Evolutionary conservation across 2,329 filamentous ascomycete species (phyloP), one percentile per base, ranked within the genome.

Genomic region (Beauveria sp.): DNA sequence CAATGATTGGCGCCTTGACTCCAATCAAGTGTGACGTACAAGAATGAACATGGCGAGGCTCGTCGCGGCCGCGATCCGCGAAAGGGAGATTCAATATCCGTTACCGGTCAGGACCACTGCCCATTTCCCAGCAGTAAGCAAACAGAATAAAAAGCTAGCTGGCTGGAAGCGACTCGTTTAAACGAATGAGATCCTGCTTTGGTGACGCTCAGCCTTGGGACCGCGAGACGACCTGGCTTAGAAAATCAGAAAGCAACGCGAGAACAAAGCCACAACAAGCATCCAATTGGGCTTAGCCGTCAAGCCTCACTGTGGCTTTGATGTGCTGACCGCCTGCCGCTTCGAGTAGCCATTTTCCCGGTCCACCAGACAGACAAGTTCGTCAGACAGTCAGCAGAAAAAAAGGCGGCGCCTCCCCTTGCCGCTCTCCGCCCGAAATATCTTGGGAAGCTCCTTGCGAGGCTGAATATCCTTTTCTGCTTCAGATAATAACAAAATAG

Each of bases 21-120:
- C 16, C 28, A 16, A 34, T 18, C 40, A 18, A 9, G 38, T 26
- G 7, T 34, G 8, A 24, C 69, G 56, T 67, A 82, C 80, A 45
- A 83, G 71, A 63, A 83, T 82, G 65, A 83, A 83, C 80, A 83
- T 83, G 65, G 45, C 63, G 59, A 26, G 50, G 12, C 22, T 48
- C 2, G 20, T 14, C 22, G 59, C 40, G 14, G 26, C 16, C 5
- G 20, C 40, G 20, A 31, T 50, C 18, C 20, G 24, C n/a, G 9
- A 7, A 18, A 58, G 46, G 14, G 28, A 20, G 16, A 24, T 38
- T 38, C 42, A 51, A 42, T 22, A 51, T 10, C 22, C 16, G 18
- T 31, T 22, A 38, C 7, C n/a, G 10, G 5, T 58, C 22, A 34
- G 16, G 9, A 18, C 7, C 12, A 16, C 34, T 16, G 14, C 34